Evolutionary conservation across 495 filamentous ascomycete genomes (phyloP).

Genomic region (Trichoderma reesei): DNA sequence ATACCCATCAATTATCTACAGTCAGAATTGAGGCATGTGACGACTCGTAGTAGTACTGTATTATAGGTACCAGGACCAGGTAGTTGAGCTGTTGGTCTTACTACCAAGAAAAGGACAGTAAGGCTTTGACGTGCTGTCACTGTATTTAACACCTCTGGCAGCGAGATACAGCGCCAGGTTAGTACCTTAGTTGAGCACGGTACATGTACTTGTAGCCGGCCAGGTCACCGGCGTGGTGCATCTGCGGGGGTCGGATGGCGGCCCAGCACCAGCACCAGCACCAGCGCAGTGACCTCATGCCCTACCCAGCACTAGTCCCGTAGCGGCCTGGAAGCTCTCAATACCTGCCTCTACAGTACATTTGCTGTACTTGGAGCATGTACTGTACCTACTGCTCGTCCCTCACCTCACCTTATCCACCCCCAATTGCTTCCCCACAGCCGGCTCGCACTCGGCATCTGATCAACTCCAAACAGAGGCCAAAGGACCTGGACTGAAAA

Average conservation of each 20-base stretch:
- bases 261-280: neutral
- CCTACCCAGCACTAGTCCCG: neutral
- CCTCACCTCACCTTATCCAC: neutral
- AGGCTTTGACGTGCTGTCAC: too few relatives aligned
- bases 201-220: too few relatives aligned
- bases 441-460: neutral
- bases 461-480: neutral
- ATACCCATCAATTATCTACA: neutral
- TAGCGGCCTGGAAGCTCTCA: too few relatives aligned
- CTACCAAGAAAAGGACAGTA: too few relatives aligned
- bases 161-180: too few relatives aligned
- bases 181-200: neutral
- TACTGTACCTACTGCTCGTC: too few relatives aligned
- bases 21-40: too few relatives aligned
- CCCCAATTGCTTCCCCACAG: neutral
- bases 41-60: too few relatives aligned
- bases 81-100: neutral
- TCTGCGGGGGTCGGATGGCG: neutral
- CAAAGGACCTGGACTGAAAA: neutral
- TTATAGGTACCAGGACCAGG: too few relatives aligned
- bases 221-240: neutral
- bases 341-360: too few relatives aligned
- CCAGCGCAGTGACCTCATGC: constrained; percentile 5
- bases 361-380: too few relatives aligned
- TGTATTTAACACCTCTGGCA: too few relatives aligned